Evolutionary conservation across 768 basidiomycete genomes (phyloP).

Genomic region (Suillus discolor): DNA sequence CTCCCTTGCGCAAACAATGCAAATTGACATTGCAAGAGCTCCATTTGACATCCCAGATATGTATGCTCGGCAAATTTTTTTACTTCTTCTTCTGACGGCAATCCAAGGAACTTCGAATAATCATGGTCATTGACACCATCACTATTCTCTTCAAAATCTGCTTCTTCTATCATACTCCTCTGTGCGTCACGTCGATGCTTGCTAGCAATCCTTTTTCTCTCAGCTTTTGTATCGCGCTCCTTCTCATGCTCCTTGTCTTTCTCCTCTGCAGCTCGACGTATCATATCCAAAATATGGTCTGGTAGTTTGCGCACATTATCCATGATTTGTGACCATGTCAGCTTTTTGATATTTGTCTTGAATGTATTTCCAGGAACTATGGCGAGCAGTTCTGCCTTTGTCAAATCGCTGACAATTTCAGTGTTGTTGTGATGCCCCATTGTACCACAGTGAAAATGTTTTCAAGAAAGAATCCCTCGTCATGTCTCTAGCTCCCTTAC

Average conservation of each 20-base stretch:
- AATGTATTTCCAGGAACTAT: not conserved
- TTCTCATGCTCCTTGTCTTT: not conserved
- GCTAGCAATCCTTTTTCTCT: not conserved
- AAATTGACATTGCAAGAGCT: not conserved
- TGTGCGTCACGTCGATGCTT: too few species aligned
- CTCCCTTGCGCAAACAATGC: not conserved
- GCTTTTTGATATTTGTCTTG: not conserved
- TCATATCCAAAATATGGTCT: not conserved
- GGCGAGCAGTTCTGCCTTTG: not conserved
- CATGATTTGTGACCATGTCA: not conserved
- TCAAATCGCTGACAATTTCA: not conserved
- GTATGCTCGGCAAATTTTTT: not conserved
- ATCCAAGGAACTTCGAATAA: not conserved
- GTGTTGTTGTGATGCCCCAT: too few species aligned
- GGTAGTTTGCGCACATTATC: not conserved
- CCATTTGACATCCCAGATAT: fast-evolving
- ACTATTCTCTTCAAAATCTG: too few species aligned
- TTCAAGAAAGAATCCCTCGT: too few species aligned
- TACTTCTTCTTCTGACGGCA: not conserved
- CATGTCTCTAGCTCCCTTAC: too few species aligned
- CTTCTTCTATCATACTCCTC: not conserved
- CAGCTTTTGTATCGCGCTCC: not conserved
- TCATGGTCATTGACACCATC: too few species aligned
- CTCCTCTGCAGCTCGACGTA: not conserved
- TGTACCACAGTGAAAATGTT: too few species aligned